These are phyloP conservation scores for Leishmania martiniquensis DNA, from an alignment of 208 protist species.

Conservation along the genomic window DNA sequence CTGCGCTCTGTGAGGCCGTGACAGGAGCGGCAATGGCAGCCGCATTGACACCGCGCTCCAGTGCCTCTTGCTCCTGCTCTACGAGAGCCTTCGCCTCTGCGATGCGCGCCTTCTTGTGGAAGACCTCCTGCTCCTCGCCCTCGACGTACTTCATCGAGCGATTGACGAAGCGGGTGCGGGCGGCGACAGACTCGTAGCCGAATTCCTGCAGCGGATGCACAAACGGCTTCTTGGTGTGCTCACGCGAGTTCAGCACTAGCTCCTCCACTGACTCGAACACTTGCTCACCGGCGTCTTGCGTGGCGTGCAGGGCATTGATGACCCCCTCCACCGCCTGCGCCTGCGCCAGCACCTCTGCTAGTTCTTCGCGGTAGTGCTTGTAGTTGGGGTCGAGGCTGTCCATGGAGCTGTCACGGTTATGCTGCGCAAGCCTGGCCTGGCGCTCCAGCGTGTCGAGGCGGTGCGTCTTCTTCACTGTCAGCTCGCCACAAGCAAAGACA, in stretches of 20 bases:
- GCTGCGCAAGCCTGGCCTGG: slow-evolving; percentile 73
- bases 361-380: slow-evolving; percentile 64
- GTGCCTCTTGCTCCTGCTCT: slow-evolving; percentile 57
- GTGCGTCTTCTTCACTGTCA: slow-evolving; percentile 88
- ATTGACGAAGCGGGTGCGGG: slow-evolving; percentile 73
- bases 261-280: slow-evolving; percentile 79
- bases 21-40: slow-evolving; percentile 9
- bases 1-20: slow-evolving; percentile 2
- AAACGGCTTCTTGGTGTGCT: slow-evolving; percentile 47
- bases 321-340: slow-evolving; percentile 79
- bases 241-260: slow-evolving; percentile 45
- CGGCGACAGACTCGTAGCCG: slow-evolving; percentile 60
- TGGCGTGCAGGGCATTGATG: slow-evolving; percentile 81
- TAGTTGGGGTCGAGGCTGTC: slow-evolving; percentile 88
- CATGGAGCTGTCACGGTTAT: slow-evolving; percentile 84
- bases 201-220: slow-evolving; percentile 86
- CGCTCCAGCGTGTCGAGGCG: slow-evolving; percentile 87
- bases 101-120: slow-evolving; percentile 58
- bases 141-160: slow-evolving; percentile 80
- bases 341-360: slow-evolving; percentile 70
- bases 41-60: slow-evolving; percentile 48
- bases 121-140: slow-evolving; percentile 78
- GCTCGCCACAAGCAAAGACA: slow-evolving; percentile 69
- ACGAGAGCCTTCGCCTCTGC: slow-evolving; percentile 66
- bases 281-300: slow-evolving; percentile 80